phyloP scores from a whole-genome alignment of 495 filamentous ascomycete species.

The Delitschia confertaspora region DNA sequence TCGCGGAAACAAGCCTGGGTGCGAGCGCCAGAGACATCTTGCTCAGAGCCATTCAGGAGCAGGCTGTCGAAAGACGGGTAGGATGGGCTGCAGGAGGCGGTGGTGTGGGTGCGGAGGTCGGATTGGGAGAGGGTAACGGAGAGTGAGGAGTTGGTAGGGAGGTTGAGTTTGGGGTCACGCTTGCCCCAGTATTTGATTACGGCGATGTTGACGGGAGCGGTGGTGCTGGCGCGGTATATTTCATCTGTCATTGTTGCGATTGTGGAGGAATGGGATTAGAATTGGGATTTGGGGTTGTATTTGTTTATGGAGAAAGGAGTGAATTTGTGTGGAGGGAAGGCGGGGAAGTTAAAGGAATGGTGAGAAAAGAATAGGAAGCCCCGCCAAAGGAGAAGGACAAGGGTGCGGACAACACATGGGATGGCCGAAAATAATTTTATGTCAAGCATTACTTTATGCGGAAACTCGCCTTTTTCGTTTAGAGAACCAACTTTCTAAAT shows the following conservation, averaged over 20 bases:
- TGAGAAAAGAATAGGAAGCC: no score
- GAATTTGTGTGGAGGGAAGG: background rate
- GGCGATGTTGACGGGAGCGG: conserved; percentile 96
- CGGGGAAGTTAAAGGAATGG: no score
- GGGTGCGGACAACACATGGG: no score
- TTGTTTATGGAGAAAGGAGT: background rate
- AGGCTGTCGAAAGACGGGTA: conserved; percentile 67
- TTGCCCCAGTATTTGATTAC: conserved; percentile 99
- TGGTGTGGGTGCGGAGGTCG: conserved; percentile 91
- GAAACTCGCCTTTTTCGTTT: no score
- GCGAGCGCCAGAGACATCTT: conserved; percentile 78
- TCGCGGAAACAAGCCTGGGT: conserved; percentile 85
- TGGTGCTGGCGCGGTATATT: conserved; percentile 86
- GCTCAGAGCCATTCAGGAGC: conserved; percentile 69
- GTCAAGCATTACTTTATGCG: no score
- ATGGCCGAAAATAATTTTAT: no score
- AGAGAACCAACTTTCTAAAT: no score
- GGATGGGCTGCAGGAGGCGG: conserved; percentile 75
- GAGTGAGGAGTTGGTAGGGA: conserved; percentile 95
- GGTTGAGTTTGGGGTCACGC: conserved; percentile 81
- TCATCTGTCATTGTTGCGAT: conserved; percentile 39
- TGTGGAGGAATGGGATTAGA: no score
- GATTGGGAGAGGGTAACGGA: conserved; percentile 89
- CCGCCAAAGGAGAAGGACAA: no score
- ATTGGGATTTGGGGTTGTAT: no score